A percentile compares a stretch with the other conserved stretches of the same genome.
phyloP scores from a whole-genome alignment of 805 yeast genomes.

The Teunomyces gatunensis region DNA sequence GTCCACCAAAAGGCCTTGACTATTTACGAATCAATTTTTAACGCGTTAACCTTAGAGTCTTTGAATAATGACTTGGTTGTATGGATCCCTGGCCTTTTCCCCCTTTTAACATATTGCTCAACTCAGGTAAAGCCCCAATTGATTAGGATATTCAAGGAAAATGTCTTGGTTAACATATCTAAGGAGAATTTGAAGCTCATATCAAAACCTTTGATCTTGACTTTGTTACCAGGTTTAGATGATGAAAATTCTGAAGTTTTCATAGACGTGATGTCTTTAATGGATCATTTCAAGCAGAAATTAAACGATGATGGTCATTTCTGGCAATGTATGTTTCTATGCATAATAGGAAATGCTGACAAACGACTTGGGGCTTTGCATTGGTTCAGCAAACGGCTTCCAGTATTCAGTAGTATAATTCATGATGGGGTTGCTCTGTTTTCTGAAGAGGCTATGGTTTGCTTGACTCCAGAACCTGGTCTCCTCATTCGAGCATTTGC shows the following conservation, averaged over 20 bases:
- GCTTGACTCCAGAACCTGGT: slow-evolving; percentile 78
- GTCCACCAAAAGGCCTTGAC: slow-evolving; percentile 88
- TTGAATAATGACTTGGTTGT: slow-evolving; percentile 56
- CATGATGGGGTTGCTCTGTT: slow-evolving; percentile 16
- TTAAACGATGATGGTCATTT: slow-evolving; percentile 69
- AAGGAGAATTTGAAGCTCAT: slow-evolving; percentile 49
- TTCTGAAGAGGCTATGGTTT: slow-evolving; percentile 53
- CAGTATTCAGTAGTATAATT: slow-evolving; percentile 48
- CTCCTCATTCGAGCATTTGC: slow-evolving; percentile 71
- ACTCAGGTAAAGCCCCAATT: slow-evolving; percentile 82
- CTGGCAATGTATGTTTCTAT: slow-evolving; percentile 80
- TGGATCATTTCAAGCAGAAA: slow-evolving; percentile 57
- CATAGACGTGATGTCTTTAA: slow-evolving; percentile 52
- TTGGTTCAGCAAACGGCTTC: slow-evolving; percentile 68
- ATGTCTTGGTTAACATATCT: slow-evolving; percentile 48
- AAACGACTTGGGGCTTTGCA: slow-evolving; percentile 79
- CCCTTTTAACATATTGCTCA: slow-evolving; percentile 83
- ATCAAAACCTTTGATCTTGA: slow-evolving; percentile 66
- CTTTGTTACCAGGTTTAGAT: slow-evolving; percentile 84
- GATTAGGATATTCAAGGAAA: slow-evolving; percentile 56
- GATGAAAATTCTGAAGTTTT: slow-evolving; percentile 89
- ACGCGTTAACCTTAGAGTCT: slow-evolving; percentile 53
- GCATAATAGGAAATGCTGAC: slow-evolving; percentile 76
- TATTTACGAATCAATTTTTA: slow-evolving; percentile 70
- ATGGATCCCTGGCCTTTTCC: slow-evolving; percentile 94